Base-by-base conservation (phyloP, 768 basidiomycete genomes). In the Termitomyces bulborhizus region DNA sequence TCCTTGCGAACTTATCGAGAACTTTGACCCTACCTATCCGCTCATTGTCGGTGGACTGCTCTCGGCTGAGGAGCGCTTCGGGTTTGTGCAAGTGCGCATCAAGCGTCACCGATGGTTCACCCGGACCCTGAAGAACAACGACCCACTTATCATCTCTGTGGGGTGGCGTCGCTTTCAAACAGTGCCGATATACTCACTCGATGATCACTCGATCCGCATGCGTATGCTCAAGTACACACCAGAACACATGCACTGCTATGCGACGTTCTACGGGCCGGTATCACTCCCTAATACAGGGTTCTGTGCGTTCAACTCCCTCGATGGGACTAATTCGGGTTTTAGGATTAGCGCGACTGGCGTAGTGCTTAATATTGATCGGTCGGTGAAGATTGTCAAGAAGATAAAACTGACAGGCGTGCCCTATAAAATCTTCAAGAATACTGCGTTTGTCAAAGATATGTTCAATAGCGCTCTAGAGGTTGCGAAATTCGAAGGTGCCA, bases 201-300 rank as follows among this genome's bases (percentile, higher is more conserved):
- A 99, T 68, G 97, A 99, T 70, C 95, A 97, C 66, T 93, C 90
- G 9, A 96, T 98, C 62, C 90, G 97, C 16, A 97, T 98, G 86
- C 92, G 97, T 36, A 90, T 98, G 88, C 88, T 99, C 73, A 99
- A 99, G 73, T 99, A 99, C 68, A 98, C 97, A 0, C 97, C 97
- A 0, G 97, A 99, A 72, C 97, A 99, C 66, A 98, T 96, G 97
- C 97, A 99, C 68, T 99, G 97, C 65, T 96, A 88, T 65, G 96
- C 95, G 2, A 97, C 95, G 2, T 97, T 98, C 71, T 99, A 95
- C 65, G 96, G 93, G 0, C 96, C 97, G 6, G 85, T 93, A 21
- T 76, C 93, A 2, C 74, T 91, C 0, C 96, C 95, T 21, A 97
- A 97, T 71, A 97, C 93, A 0, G 94, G 95, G 32, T 95, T 99